Evolutionary conservation across 2,329 filamentous ascomycete genomes (phyloP).

Genomic region (Sporothrix sp.): DNA sequence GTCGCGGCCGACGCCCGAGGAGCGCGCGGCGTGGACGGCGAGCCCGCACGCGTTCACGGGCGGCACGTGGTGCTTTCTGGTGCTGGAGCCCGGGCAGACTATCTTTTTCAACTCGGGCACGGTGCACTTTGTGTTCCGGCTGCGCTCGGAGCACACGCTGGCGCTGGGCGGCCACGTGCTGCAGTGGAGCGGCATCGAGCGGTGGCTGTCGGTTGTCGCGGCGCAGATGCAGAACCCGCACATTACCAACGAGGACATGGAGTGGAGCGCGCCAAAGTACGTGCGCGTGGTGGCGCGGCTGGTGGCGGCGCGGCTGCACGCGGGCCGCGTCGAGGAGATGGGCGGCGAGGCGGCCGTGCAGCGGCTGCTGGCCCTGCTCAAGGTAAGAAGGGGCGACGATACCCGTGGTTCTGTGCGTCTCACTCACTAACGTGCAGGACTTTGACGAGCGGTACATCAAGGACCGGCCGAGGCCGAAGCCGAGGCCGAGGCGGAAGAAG

Average conservation of each 20-base stretch:
- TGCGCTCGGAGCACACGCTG: slow-evolving; percentile 22
- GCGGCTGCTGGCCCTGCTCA: slow-evolving; percentile 14
- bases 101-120: slow-evolving; percentile 28
- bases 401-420: too few relatives aligned
- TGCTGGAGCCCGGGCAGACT: slow-evolving; percentile 27
- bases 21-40: slow-evolving; percentile 22
- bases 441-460: slow-evolving; percentile 17
- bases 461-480: background rate
- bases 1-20: slow-evolving; percentile 21
- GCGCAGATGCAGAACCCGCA: slow-evolving; percentile 23
- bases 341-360: slow-evolving; percentile 16
- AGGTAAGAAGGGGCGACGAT: too few relatives aligned
- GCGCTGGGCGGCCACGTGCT: slow-evolving; percentile 27
- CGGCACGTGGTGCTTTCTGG: slow-evolving; percentile 25
- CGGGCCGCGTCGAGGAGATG: slow-evolving; percentile 15
- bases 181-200: slow-evolving; percentile 26
- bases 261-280: slow-evolving; percentile 20
- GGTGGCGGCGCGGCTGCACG: slow-evolving; percentile 15
- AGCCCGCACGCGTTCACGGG: slow-evolving; percentile 20
- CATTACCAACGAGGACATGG: slow-evolving; percentile 26
- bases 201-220: slow-evolving; percentile 24
- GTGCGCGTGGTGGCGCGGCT: slow-evolving; percentile 18
- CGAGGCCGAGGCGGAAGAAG: background rate
- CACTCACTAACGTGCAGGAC: too few relatives aligned
- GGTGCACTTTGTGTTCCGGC: slow-evolving; percentile 28